Evolutionary conservation across 805 yeast genomes (phyloP).

Genomic region (Saccharomycopsis guyanensis): DNA sequence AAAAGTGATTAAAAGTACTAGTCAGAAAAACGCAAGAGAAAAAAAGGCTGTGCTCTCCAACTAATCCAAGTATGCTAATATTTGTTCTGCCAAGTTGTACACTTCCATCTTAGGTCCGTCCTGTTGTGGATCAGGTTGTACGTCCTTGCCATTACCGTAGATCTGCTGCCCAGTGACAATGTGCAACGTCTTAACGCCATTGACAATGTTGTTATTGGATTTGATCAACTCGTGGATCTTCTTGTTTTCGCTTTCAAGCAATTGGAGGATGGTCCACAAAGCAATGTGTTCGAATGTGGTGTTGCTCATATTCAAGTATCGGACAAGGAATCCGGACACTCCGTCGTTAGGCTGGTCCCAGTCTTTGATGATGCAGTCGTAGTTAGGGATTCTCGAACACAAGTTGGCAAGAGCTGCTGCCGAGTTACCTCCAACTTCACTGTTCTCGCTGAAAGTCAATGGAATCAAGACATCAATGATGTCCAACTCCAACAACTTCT

Average conservation of each 20-base stretch:
- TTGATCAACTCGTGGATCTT: constrained; percentile 50
- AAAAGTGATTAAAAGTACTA: no score
- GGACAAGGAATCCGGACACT: constrained; percentile 69
- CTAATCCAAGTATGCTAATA: constrained; percentile 28
- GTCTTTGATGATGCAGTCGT: constrained; percentile 64
- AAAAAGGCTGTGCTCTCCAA: no score
- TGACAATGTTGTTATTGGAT: constrained; percentile 44
- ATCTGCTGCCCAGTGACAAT: constrained; percentile 7
- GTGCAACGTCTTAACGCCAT: constrained; percentile 44
- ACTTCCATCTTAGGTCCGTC: constrained; percentile 61
- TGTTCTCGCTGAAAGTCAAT: constrained; percentile 75
- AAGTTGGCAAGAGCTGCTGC: constrained; percentile 97
- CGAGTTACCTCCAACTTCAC: constrained; percentile 96
- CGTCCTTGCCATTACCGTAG: constrained; percentile 20
- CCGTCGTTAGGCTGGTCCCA: constrained; percentile 84
- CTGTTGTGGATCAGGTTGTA: constrained; percentile 32
- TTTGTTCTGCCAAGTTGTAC: constrained; percentile 61
- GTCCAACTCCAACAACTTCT: constrained; percentile 73
- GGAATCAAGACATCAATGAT: constrained; percentile 87
- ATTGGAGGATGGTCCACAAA: constrained; percentile 90
- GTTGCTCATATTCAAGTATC: constrained; percentile 76
- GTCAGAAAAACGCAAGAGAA: no score
- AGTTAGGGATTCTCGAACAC: constrained; percentile 83
- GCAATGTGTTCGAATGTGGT: constrained; percentile 98
- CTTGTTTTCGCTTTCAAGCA: constrained; percentile 76